phyloP scores from a whole-genome alignment of 1,284 basidiomycete genomes.

The Cryptococcus sp. region DNA sequence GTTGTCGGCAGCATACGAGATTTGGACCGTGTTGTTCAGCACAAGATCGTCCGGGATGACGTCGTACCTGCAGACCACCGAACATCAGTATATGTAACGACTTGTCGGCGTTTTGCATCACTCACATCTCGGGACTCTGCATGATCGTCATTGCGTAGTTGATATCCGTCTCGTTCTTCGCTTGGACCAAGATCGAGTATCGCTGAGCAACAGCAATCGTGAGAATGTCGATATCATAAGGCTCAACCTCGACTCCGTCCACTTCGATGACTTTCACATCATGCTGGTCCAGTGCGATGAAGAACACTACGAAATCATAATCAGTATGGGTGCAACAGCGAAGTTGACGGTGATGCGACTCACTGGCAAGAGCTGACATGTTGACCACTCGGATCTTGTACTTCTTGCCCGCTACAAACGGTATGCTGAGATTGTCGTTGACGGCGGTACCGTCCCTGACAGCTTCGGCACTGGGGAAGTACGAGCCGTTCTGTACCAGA shows the following conservation, averaged over 20 bases:
- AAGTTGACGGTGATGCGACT: conserved; percentile 3
- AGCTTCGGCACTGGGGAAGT: conserved; percentile 59
- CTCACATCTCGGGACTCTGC: conserved; percentile 68
- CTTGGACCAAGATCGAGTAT: conserved; percentile 88
- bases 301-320: conserved; percentile 59
- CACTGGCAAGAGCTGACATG: conserved; percentile 58
- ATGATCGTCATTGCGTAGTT: conserved; percentile 91
- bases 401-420: conserved; percentile 73
- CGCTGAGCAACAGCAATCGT: conserved; percentile 83
- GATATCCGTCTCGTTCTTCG: conserved; percentile 75
- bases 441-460: conserved; percentile 63
- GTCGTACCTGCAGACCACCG: conserved; percentile 74
- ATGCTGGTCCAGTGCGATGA: conserved; percentile 89
- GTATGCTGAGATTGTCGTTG: conserved; percentile 76
- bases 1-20: conserved; percentile 61
- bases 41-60: conserved; percentile 68
- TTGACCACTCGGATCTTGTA: conserved; percentile 78
- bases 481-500: conserved; percentile 68
- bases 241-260: conserved; percentile 81
- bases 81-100: not conserved
- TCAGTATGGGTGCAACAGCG: not conserved
- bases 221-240: conserved; percentile 69
- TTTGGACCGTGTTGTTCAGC: conserved; percentile 73
- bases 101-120: conserved; percentile 2
- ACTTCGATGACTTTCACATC: conserved; percentile 86